Conservation (phyloP, 2,329 filamentous ascomycete genomes). For the Fusarium scirpi region DNA sequence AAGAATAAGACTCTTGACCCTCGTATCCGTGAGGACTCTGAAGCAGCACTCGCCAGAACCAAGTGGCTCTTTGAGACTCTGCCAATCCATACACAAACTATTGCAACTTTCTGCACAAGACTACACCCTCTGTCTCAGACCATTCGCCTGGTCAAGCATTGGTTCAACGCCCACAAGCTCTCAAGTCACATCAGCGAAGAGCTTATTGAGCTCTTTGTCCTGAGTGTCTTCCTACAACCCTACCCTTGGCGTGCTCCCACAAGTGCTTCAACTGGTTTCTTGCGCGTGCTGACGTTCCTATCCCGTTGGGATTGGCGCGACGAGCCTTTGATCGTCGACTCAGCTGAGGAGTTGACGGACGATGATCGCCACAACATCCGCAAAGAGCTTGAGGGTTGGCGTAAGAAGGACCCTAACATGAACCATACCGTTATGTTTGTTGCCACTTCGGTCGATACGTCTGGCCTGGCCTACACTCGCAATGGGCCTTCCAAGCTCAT, state of each 20-base stretch:
- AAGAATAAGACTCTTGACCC: slow-evolving; percentile 78
- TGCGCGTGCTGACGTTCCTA: slow-evolving; percentile 83
- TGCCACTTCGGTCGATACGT: slow-evolving; percentile 80
- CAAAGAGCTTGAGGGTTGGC: slow-evolving; percentile 83
- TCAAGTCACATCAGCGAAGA: slow-evolving; percentile 80
- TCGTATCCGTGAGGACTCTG: slow-evolving; percentile 74
- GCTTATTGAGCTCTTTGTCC: slow-evolving; percentile 84
- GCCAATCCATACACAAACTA: slow-evolving; percentile 83
- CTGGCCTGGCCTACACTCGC: slow-evolving; percentile 84
- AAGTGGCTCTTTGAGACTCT: slow-evolving; percentile 78
- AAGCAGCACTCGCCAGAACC: slow-evolving; percentile 75
- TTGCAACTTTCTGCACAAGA: slow-evolving; percentile 83
- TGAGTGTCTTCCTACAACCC: slow-evolving; percentile 82
- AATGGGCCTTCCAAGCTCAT: slow-evolving; percentile 81
- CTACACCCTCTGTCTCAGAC: slow-evolving; percentile 83
- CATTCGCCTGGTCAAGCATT: slow-evolving; percentile 87
- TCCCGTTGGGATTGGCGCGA: slow-evolving; percentile 92
- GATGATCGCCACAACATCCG: slow-evolving; percentile 72
- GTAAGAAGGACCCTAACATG: slow-evolving; percentile 88
- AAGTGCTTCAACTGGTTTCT: slow-evolving; percentile 81
- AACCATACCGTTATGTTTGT: slow-evolving; percentile 85
- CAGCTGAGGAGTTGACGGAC: slow-evolving; percentile 70
- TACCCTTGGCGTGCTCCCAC: slow-evolving; percentile 84
- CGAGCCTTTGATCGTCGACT: slow-evolving; percentile 83
- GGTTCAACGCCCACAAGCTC: slow-evolving; percentile 89